Conservation (phyloP, 345 rosid species). For the Excoecaria agallocha region DNA sequence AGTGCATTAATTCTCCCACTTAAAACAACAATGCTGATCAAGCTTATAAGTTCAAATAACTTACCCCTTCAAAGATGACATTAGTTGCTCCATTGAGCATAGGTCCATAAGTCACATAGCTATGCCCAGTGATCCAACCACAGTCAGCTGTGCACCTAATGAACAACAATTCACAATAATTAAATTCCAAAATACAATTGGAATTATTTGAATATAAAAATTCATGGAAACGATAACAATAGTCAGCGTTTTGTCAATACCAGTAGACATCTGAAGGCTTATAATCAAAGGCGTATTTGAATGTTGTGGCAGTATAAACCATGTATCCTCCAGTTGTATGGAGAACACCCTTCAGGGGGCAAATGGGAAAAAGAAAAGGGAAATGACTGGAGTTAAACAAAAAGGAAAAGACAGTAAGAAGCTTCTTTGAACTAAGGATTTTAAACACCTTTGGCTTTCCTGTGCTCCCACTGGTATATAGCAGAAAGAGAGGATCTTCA, state of each 20-base stretch:
- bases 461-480: constrained; percentile 98
- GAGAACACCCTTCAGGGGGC: constrained; percentile 70
- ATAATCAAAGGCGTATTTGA: constrained; percentile 97
- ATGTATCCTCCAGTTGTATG: constrained; percentile 99
- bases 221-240: constrained; percentile 8
- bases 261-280: constrained; percentile 87
- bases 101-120: constrained; percentile 97
- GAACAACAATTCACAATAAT: constrained; percentile 10
- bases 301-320: constrained; percentile 92
- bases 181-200: constrained; percentile 1
- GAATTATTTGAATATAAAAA: constrained; percentile 16
- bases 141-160: constrained; percentile 99
- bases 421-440: constrained; percentile 7
- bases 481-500: constrained; percentile 91
- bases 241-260: constrained; percentile 38
- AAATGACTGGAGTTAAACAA: not conserved
- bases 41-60: constrained; percentile 1
- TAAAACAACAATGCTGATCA: not conserved
- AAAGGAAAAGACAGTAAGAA: not conserved
- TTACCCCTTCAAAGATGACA: constrained; percentile 95
- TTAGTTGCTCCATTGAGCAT: constrained; percentile 89
- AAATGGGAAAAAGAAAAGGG: not conserved
- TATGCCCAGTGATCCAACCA: constrained; percentile 99
- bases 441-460: constrained; percentile 90
- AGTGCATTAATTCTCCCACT: constrained; percentile 5